Conservation (phyloP, 192 early-diverging fungal species). For the Entomortierella lignicola region DNA sequence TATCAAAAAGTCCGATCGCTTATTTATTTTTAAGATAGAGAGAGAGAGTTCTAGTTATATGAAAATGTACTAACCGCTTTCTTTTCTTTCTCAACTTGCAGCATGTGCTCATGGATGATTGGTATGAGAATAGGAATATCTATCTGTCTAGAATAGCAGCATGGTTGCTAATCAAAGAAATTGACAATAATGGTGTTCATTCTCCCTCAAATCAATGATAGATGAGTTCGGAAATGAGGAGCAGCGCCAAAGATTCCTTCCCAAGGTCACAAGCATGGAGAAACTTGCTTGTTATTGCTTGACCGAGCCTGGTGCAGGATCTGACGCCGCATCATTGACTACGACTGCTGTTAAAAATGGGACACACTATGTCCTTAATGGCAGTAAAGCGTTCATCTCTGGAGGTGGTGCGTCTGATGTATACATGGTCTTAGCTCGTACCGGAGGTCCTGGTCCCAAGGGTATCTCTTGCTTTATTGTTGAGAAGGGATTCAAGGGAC, state of each 20-base stretch:
- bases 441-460: conserved; percentile 63
- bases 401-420: conserved; percentile 58
- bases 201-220: background rate
- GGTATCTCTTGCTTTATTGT: conserved; percentile 68
- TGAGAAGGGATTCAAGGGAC: conserved; percentile 65
- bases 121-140: conserved; percentile 15
- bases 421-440: conserved; percentile 70
- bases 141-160: too few species aligned
- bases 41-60: too few species aligned
- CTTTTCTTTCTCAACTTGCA: too few species aligned
- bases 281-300: conserved; percentile 92
- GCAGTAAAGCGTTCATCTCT: conserved; percentile 93
- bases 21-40: background rate
- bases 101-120: conserved; percentile 70
- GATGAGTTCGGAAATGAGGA: conserved; percentile 53
- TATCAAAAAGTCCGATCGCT: too few species aligned
- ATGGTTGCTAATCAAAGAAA: too few species aligned
- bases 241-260: conserved; percentile 74
- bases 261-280: conserved; percentile 77
- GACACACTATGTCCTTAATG: conserved; percentile 89
- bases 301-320: conserved; percentile 89
- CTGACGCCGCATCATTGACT: conserved; percentile 71
- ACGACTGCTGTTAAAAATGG: conserved; percentile 86
- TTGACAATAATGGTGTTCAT: too few species aligned
- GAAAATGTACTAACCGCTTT: too few species aligned